Conservation (phyloP, 2,329 filamentous ascomycete genomes). For the Leptosphaerulina australis region DNA sequence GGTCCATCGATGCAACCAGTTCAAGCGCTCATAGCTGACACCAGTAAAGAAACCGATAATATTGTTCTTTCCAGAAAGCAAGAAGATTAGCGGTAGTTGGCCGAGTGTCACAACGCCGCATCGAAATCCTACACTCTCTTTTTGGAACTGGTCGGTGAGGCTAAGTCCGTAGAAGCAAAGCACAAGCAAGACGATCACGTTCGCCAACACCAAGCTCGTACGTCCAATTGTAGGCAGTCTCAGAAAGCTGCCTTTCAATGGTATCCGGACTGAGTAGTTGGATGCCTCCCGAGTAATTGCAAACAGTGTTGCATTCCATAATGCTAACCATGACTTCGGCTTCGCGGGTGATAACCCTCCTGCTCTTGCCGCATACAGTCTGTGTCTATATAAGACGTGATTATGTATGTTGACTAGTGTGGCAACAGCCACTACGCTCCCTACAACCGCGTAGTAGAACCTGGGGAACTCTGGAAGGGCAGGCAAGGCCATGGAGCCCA, state of each 20-base stretch:
- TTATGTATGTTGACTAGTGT: conserved; percentile 56
- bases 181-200: conserved; percentile 59
- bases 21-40: conserved; percentile 70
- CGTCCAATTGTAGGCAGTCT: conserved; percentile 50
- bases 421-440: conserved; percentile 53
- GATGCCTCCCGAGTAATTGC: conserved; percentile 61
- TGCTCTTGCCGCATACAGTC: conserved; percentile 53
- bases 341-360: conserved; percentile 56
- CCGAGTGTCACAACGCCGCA: conserved; percentile 60
- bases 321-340: conserved; percentile 58
- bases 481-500: conserved; percentile 52
- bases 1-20: conserved; percentile 77
- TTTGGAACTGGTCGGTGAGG: conserved; percentile 56
- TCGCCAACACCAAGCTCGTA: conserved; percentile 51
- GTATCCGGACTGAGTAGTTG: conserved; percentile 53
- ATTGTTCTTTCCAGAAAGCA: conserved; percentile 63
- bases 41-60: conserved; percentile 67
- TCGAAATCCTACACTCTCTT: conserved; percentile 63
- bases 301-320: conserved; percentile 58
- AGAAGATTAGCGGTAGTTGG: conserved; percentile 62
- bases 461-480: conserved; percentile 56
- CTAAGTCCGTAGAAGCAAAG: conserved; percentile 63
- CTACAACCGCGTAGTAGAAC: conserved; percentile 61
- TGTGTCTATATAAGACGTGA: conserved; percentile 57
- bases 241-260: conserved; percentile 43